A percentile compares a stretch with the other conserved stretches of the same genome.
phyloP scores from a whole-genome alignment of 768 basidiomycete species.

The Cantharellus cinnabarinus region DNA sequence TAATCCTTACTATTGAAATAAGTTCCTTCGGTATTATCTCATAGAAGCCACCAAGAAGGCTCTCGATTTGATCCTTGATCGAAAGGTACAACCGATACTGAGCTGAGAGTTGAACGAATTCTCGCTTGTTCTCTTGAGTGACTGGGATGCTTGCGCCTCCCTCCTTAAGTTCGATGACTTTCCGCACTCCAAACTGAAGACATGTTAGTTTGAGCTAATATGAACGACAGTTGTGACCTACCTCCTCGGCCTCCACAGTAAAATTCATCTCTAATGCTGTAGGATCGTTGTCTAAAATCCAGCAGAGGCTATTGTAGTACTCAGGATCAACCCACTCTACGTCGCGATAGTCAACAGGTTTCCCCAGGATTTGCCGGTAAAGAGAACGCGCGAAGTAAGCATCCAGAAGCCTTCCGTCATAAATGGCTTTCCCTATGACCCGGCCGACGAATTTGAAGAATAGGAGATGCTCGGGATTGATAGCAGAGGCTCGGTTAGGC shows the following conservation, averaged over 20 bases:
- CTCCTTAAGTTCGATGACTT: slow-evolving; percentile 71
- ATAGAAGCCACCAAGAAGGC: slow-evolving; percentile 77
- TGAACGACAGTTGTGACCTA: slow-evolving; percentile 16
- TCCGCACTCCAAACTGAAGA: slow-evolving; percentile 68
- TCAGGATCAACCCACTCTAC: slow-evolving; percentile 97
- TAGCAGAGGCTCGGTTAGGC: slow-evolving; percentile 81
- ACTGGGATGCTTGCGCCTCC: slow-evolving; percentile 69
- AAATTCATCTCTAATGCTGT: slow-evolving; percentile 74
- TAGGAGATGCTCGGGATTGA: slow-evolving; percentile 85
- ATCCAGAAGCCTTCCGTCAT: slow-evolving; percentile 86
- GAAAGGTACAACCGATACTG: slow-evolving; percentile 85
- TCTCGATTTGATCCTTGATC: slow-evolving; percentile 90
- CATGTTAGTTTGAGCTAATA: not conserved
- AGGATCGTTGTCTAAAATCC: slow-evolving; percentile 96
- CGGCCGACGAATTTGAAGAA: slow-evolving; percentile 99
- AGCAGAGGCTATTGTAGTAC: slow-evolving; percentile 93
- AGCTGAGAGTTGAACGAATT: slow-evolving; percentile 89
- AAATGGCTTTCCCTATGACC: slow-evolving; percentile 94
- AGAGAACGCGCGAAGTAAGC: slow-evolving; percentile 95
- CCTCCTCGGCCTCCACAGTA: slow-evolving; percentile 91
- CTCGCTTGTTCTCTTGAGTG: slow-evolving; percentile 89
- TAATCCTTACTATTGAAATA: slow-evolving; percentile 58
- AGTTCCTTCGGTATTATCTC: slow-evolving; percentile 96
- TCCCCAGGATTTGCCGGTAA: slow-evolving; percentile 86
- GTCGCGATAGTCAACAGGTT: slow-evolving; percentile 86